A percentile compares a stretch with the other conserved stretches of the same genome.
Conservation (phyloP, 202 grass and related monocot genomes). For the Elaeis oleifera region DNA sequence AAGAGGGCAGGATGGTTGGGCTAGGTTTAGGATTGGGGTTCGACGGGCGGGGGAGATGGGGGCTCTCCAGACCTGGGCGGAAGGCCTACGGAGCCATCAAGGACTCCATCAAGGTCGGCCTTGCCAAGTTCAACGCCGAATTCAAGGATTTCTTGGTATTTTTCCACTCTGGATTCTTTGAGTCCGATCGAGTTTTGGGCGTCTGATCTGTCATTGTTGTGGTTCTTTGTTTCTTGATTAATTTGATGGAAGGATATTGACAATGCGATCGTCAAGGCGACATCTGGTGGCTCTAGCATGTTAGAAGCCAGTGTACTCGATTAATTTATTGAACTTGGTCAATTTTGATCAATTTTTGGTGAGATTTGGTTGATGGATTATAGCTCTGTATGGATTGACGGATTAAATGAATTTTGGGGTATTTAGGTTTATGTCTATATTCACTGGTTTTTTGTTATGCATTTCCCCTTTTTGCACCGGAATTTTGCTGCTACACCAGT, state of each 20-base stretch:
- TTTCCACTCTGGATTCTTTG: background rate
- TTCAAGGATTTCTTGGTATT: conserved; percentile 36
- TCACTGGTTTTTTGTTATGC: background rate
- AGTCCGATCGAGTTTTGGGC: background rate
- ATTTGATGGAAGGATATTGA: conserved; percentile 61
- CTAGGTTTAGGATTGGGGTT: conserved; percentile 14
- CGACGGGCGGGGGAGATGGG: conserved; percentile 30
- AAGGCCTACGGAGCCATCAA: conserved; percentile 92
- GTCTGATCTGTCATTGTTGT: background rate
- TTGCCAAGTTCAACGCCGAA: conserved; percentile 89
- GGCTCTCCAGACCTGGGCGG: conserved; percentile 68
- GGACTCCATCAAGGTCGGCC: conserved; percentile 87
- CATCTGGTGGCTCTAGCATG: conserved; percentile 51
- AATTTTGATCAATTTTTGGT: too few relatives aligned
- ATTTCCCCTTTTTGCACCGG: conserved; percentile 22
- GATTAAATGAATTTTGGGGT: background rate
- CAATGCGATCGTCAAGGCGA: conserved; percentile 84
- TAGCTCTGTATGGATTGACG: too few relatives aligned
- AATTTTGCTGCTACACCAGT: conserved; percentile 52
- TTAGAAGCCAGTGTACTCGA: conserved; percentile 62
- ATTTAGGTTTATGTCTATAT: background rate
- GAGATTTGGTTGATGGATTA: too few relatives aligned
- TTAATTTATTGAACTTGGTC: too few relatives aligned
- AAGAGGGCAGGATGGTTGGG: conserved; percentile 4
- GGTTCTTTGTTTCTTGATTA: conserved; percentile 1